Base-by-base conservation (phyloP, 2,329 filamentous ascomycete genomes). In the Sporothrix mexicana region DNA sequence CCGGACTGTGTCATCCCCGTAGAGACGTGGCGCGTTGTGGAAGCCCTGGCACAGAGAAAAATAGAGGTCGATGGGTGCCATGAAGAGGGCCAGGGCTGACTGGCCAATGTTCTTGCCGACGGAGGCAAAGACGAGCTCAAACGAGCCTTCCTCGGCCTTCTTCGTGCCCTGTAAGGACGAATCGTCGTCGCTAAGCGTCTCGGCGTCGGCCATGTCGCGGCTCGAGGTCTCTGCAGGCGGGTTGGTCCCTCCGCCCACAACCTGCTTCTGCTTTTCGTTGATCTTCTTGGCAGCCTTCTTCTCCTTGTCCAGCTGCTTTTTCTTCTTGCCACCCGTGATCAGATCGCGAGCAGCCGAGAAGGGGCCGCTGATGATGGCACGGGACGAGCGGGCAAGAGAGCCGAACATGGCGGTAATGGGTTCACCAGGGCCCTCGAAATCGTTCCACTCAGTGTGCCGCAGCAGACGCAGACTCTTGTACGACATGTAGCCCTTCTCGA, bases 381-480 rank as follows among this genome's bases (percentile, higher is more conserved):
- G 85, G 2, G 91, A 78, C 0, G 88, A 88, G 2, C 85, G 84
- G n/a, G 88, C 84, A 4, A 93, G 76, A 0, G 90, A 90, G 12
- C 88, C 88, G 47, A 88, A 88, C 3, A 88, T 82, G 2, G 91
- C 92, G 0, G 91, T 92, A 13, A 94, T 82, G 0, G 92, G 92
- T 78, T 93, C 92, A 0, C 91, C 91, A 0, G 91, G 91, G 0
- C 92, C 92, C 76, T 92, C 90, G 77, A 93, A 93, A 77, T 93
- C 91, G 76, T 93, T 92, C 90, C 91, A 94, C 76, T 93, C 91
- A 69, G 86, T 88, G 77, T 92, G 90, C 9, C 92, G 84, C 9
- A 92, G 77, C 0, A 93, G 83, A 13, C 88, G 85, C 64, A 94
- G 80, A 73, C 89, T 87, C 72, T 86, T 87, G 87, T 90, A 93